A percentile compares a stretch with the other conserved stretches of the same genome.
phyloP scores from a whole-genome alignment of 352 stramenopile species.

The Plasmopara viticola region DNA sequence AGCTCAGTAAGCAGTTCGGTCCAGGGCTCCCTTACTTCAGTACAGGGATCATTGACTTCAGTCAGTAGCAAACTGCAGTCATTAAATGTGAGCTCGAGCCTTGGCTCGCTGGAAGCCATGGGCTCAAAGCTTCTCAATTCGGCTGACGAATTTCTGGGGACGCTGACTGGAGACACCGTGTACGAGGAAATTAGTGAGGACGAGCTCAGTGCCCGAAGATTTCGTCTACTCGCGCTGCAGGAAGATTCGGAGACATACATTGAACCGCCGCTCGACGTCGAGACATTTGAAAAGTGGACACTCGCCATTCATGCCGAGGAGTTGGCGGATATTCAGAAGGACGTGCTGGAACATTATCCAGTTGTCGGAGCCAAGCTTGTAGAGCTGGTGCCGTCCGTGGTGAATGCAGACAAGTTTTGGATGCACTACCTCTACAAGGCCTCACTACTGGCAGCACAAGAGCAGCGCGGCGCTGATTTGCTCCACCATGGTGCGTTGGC shows the following conservation, averaged over 20 bases:
- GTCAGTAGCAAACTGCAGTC: constrained; percentile 28
- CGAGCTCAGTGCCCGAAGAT: constrained; percentile 42
- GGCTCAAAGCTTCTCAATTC: constrained; percentile 66
- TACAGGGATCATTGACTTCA: constrained; percentile 28
- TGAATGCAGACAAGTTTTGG: constrained; percentile 56
- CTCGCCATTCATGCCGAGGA: constrained; percentile 25
- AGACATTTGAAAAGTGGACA: constrained; percentile 68
- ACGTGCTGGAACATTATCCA: constrained; percentile 61
- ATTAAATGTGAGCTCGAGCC: constrained; percentile 21
- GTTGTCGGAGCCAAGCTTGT: constrained; percentile 46
- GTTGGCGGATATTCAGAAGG: constrained; percentile 35
- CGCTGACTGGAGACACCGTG: constrained; percentile 29
- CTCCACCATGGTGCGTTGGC: constrained; percentile 46
- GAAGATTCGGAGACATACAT: constrained; percentile 62
- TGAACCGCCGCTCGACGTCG: constrained; percentile 41
- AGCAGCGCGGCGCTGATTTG: constrained; percentile 54
- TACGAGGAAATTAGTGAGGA: constrained; percentile 30
- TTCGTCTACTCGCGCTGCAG: constrained; percentile 53
- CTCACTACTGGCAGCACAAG: constrained; percentile 56
- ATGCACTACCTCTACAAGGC: constrained; percentile 72
- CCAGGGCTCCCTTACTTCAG: constrained; percentile 25
- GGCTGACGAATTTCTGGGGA: constrained; percentile 54
- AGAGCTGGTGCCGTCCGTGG: constrained; percentile 48
- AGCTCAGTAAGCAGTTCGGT: constrained; percentile 31
- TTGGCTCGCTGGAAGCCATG: constrained; percentile 49